Percentiles rank a stretch among this genome's conserved stretches.
phyloP scores from a whole-genome alignment of 176 grass and related monocot species.

The bread wheat (Triticum aestivum) region IWGSC_CS_RefSeq_v2.1 NC_057795.1:515931485-515931984 shows the following conservation, averaged over 20 bases:
- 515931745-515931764: not conserved
- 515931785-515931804: not conserved
- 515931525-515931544: not conserved
- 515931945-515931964: not conserved
- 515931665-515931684: slow-evolving; percentile 39
- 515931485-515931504: not conserved
- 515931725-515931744: slow-evolving; percentile 38
- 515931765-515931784: slow-evolving; percentile 17
- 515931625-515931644: slow-evolving; percentile 25
- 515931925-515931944: not conserved
- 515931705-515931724: slow-evolving; percentile 31
- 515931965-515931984: not conserved
- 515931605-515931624: slow-evolving; percentile 32
- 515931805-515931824: not conserved
- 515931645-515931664: slow-evolving; percentile 28
- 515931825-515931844: not conserved
- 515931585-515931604: slow-evolving; percentile 34
- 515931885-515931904: not conserved
- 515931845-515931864: not conserved
- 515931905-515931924: not conserved
- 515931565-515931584: slow-evolving; percentile 37
- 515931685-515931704: slow-evolving; percentile 46
- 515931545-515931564: slow-evolving; percentile 29
- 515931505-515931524: not conserved
- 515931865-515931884: too few species aligned